These are phyloP conservation scores for Pythium aquatile DNA, from an alignment of 352 stramenopile species.

Conservation along the genomic window DNA sequence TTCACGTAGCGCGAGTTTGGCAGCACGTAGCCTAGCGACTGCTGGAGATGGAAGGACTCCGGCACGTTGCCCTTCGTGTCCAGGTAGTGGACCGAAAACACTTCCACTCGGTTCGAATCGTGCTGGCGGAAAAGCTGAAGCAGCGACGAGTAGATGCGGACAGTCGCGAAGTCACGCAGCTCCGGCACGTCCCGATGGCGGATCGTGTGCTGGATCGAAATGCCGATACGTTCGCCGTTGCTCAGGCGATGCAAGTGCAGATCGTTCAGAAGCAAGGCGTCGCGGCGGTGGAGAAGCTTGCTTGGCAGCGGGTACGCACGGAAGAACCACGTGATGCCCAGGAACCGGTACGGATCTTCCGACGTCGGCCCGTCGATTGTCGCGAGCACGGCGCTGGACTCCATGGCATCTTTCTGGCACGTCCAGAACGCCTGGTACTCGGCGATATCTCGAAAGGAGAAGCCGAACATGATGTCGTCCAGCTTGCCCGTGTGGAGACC, in stretches of 20 bases:
- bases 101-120: slow-evolving; percentile 32
- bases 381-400: slow-evolving; percentile 40
- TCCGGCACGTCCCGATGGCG: slow-evolving; percentile 39
- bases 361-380: slow-evolving; percentile 31
- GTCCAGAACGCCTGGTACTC: slow-evolving; percentile 32
- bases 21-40: slow-evolving; percentile 29
- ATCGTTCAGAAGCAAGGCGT: slow-evolving; percentile 31
- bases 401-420: slow-evolving; percentile 40
- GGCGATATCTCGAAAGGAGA: slow-evolving; percentile 36
- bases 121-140: slow-evolving; percentile 42
- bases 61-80: slow-evolving; percentile 7
- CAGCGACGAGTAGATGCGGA: slow-evolving; percentile 38
- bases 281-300: slow-evolving; percentile 32
- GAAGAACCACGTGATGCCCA: slow-evolving; percentile 43
- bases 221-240: slow-evolving; percentile 40
- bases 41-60: slow-evolving; percentile 14
- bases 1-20: slow-evolving; percentile 6
- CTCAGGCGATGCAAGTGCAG: background rate
- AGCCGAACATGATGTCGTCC: slow-evolving; percentile 54
- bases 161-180: slow-evolving; percentile 26
- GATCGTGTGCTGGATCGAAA: slow-evolving; percentile 48
- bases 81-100: slow-evolving; percentile 40
- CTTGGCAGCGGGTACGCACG: background rate
- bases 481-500: slow-evolving; percentile 41
- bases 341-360: slow-evolving; percentile 44